Evolutionary conservation across 225 moss, liverwort and hornwort genomes (phyloP).

Genomic region (Pseudisothecium myosuroides): DNA sequence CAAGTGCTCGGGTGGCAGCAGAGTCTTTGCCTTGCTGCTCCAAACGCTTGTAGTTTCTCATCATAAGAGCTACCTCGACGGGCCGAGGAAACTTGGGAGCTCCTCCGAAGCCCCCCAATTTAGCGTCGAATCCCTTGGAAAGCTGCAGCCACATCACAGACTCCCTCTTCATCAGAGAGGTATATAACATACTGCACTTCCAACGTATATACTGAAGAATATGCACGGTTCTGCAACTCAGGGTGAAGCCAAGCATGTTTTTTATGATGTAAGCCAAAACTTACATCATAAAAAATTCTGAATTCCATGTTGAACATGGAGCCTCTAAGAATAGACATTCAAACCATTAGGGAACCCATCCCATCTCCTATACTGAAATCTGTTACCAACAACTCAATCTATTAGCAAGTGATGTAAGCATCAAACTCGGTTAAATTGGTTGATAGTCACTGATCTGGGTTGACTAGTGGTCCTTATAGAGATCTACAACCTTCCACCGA

Average conservation of each 20-base stretch:
- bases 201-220: neutral
- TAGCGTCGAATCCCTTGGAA: constrained; percentile 81
- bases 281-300: neutral
- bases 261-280: neutral
- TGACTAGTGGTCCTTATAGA: neutral
- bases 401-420: neutral
- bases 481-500: neutral
- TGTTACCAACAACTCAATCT: neutral
- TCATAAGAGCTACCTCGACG: constrained; percentile 75
- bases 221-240: neutral
- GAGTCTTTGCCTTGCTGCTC: constrained; percentile 82
- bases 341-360: neutral
- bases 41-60: constrained; percentile 79
- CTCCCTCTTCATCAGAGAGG: neutral
- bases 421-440: neutral
- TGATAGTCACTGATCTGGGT: neutral
- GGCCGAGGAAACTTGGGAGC: constrained; percentile 99
- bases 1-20: constrained; percentile 62
- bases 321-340: neutral
- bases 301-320: neutral
- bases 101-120: constrained; percentile 92
- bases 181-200: neutral
- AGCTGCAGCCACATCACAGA: constrained; percentile 46
- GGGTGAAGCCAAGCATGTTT: neutral
- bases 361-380: neutral